Conservation (phyloP, 2,329 filamentous ascomycete genomes). For the Sporothrix sp. region DNA sequence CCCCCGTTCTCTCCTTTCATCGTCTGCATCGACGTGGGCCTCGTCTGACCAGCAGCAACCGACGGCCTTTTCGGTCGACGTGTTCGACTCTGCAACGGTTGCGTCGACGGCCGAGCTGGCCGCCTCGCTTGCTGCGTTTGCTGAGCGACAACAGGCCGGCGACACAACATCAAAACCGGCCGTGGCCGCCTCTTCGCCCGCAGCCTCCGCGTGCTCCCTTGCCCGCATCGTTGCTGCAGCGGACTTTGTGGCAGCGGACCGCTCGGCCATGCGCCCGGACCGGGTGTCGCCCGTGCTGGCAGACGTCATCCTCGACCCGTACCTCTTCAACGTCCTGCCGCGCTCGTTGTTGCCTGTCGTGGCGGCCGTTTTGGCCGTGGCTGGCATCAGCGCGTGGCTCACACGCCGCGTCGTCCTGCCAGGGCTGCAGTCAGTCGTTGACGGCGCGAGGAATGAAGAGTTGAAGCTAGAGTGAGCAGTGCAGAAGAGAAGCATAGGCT, state of each 20-base stretch:
- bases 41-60: slow-evolving; percentile 56
- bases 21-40: not conserved
- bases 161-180: not conserved
- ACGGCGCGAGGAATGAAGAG: not conserved
- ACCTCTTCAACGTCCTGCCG: slow-evolving; percentile 63
- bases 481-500: no score
- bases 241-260: slow-evolving; percentile 73
- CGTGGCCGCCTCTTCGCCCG: slow-evolving; percentile 29
- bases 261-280: slow-evolving; percentile 55
- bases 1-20: not conserved
- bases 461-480: no score
- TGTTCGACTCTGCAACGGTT: slow-evolving; percentile 51
- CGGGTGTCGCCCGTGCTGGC: slow-evolving; percentile 62
- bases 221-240: slow-evolving; percentile 67
- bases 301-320: slow-evolving; percentile 82
- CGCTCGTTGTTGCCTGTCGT: slow-evolving; percentile 64
- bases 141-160: not conserved
- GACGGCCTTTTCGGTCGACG: slow-evolving; percentile 63
- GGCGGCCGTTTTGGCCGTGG: slow-evolving; percentile 56
- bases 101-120: slow-evolving; percentile 54
- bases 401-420: slow-evolving; percentile 29
- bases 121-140: slow-evolving; percentile 54
- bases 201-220: slow-evolving; percentile 50
- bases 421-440: slow-evolving; percentile 22
- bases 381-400: slow-evolving; percentile 34